Base-by-base conservation (phyloP, 208 protist species). In the Trypanosoma mega region DNA sequence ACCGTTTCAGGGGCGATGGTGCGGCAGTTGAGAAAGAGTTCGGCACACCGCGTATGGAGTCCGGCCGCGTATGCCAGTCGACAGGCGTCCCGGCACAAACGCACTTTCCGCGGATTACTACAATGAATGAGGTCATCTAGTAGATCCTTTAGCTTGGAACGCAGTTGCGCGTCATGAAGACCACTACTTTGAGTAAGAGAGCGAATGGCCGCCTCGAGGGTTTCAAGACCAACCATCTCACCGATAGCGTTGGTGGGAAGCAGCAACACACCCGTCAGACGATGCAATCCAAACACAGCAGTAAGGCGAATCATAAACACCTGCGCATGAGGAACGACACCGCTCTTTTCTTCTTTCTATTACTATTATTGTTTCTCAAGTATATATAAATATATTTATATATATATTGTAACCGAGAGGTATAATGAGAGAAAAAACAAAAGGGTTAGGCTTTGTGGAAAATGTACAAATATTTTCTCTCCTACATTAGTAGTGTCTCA, bases 1-100 rank as follows among this genome's bases (percentile, higher is more conserved):
- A 72, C 5, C 7, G 34, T 39, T 39, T 39, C 8, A 16, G 55
- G 56, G 8, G 54, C 21, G 21, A 72, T 26, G 3, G 16, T 33
- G 30, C 50, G 41, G 36, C 61, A 73, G 20, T 58, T 59, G 52
- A 75, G 72, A 61, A 64, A 79, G 2, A 79, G 49, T 57, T 74
- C 68, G 12, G 68, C 64, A 52, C 73, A 79, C n/a, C 51, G 61
- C 11, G 53, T 37, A 55, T 67, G 46, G 20, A 55, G 34, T 8
- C 73, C 73, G 20, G 54, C 55, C 2, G 33, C 46, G 30, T 69
- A 44, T 2, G 74, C 67, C 31, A 80, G 20, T 14, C 59, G 55
- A 52, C 74, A 80, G 11, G 51, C 51, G 20, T 63, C 60, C 41
- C 49, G 60, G 45, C 65, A 63, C 6, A 72, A 24, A 18, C 51